Evolutionary conservation across 148 eudicot genomes (phyloP).

Genomic region (Pouteria glomerata): DNA sequence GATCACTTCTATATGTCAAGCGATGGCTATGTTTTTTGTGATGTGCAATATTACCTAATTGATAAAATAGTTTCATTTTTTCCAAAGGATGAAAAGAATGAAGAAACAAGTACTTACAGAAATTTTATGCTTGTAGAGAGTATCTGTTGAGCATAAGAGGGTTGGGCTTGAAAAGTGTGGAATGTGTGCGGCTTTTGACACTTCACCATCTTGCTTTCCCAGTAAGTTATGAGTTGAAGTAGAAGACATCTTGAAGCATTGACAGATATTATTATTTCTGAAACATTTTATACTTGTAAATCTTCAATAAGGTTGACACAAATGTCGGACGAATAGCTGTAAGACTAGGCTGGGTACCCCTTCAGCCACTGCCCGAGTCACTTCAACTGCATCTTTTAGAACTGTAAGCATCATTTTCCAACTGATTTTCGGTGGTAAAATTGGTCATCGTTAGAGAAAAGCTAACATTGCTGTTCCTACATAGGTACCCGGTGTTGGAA

Average conservation of each 20-base stretch:
- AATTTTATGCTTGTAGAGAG: slow-evolving; percentile 49
- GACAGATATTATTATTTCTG: neutral
- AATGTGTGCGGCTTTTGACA: slow-evolving; percentile 93
- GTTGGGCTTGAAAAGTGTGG: slow-evolving; percentile 95
- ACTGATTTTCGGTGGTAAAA: neutral
- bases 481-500: slow-evolving; percentile 92
- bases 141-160: slow-evolving; percentile 88
- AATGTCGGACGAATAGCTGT: slow-evolving; percentile 98
- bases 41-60: neutral
- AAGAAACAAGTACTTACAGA: neutral
- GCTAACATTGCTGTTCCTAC: slow-evolving; percentile 16
- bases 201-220: slow-evolving; percentile 99
- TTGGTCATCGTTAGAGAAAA: neutral
- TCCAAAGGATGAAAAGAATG: neutral
- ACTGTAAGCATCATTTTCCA: slow-evolving; percentile 47
- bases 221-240: slow-evolving; percentile 40
- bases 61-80: neutral
- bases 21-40: neutral
- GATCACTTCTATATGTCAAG: neutral
- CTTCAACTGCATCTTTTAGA: slow-evolving; percentile 94
- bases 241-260: neutral
- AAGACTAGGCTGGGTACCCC: slow-evolving; percentile 98
- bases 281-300: slow-evolving; percentile 10
- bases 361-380: slow-evolving; percentile 95
- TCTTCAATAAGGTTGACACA: slow-evolving; percentile 68